These are phyloP conservation scores for Phytophthora meadii DNA, from an alignment of 352 stramenopile genomes.

Conservation along the genomic window DNA sequence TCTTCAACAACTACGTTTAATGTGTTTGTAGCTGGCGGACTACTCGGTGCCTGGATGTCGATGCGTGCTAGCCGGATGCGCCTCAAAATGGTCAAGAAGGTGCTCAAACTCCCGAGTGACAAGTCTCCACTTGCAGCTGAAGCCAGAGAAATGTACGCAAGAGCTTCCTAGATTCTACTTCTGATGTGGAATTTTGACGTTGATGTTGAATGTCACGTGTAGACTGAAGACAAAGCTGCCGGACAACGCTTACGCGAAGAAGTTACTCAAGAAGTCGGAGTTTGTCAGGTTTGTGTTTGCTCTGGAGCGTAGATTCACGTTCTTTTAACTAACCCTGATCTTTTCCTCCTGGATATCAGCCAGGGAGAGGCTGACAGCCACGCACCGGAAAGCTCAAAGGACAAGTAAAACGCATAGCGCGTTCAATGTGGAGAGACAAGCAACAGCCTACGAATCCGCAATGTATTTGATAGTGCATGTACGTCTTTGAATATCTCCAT, in stretches of 20 bases:
- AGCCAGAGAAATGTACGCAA: constrained; percentile 24
- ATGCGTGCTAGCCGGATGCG: constrained; percentile 19
- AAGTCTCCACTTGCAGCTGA: constrained; percentile 18
- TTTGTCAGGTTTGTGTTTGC: constrained; percentile 5
- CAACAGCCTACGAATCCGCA: too few relatives aligned
- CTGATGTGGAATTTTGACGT: not conserved
- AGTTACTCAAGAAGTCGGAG: constrained; percentile 22
- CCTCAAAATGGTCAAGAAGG: constrained; percentile 16
- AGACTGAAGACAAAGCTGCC: constrained; percentile 21
- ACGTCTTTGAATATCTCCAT: too few relatives aligned
- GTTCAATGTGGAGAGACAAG: too few relatives aligned
- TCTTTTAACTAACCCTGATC: not conserved
- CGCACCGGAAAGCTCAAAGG: constrained; percentile 12
- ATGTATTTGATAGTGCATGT: too few relatives aligned
- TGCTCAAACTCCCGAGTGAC: constrained; percentile 18
- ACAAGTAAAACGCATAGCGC: constrained; percentile 10
- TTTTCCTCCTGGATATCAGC: not conserved
- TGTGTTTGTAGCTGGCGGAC: constrained; percentile 10
- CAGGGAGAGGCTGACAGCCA: not conserved
- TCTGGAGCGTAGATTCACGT: not conserved
- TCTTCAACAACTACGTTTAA: not conserved
- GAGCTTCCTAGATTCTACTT: not conserved
- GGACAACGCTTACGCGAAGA: constrained; percentile 27
- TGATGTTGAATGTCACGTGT: not conserved
- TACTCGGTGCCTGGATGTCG: constrained; percentile 17